Conservation (phyloP, 2,329 filamentous ascomycete genomes). For the Phaeosphaeriaceae sp. region DNA sequence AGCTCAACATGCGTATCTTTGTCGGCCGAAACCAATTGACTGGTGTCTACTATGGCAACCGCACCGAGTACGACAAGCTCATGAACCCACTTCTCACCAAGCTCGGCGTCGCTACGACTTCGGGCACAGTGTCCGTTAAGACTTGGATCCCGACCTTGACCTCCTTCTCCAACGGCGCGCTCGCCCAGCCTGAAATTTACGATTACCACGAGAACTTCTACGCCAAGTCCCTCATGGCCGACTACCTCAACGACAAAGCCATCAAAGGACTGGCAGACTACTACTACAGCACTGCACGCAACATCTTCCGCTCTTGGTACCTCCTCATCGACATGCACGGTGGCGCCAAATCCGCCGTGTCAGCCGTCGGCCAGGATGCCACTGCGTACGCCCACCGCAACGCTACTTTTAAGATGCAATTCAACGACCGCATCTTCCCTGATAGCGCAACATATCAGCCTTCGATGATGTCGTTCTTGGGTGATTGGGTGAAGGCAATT, state of each 20-base stretch:
- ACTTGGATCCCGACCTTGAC: constrained; percentile 32
- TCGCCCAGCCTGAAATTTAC: constrained; percentile 28
- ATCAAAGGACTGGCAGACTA: constrained; percentile 29
- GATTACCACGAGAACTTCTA: constrained; percentile 37
- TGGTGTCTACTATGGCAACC: constrained; percentile 36
- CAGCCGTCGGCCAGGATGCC: constrained; percentile 11
- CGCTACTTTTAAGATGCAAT: constrained; percentile 37
- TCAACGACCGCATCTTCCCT: constrained; percentile 25
- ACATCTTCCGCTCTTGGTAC: constrained; percentile 27
- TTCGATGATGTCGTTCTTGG: constrained; percentile 45
- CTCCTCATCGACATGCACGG: constrained; percentile 38
- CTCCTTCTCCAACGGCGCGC: constrained; percentile 24
- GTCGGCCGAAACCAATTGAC: constrained; percentile 24
- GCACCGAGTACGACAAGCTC: constrained; percentile 27
- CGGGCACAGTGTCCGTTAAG: constrained; percentile 6
- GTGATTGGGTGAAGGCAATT: constrained; percentile 48
- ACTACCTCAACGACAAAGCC: constrained; percentile 21
- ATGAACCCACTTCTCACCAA: constrained; percentile 32
- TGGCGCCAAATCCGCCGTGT: constrained; percentile 21
- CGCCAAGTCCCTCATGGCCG: constrained; percentile 36
- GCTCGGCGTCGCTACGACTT: constrained; percentile 16
- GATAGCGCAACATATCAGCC: constrained; percentile 35
- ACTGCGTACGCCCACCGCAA: constrained; percentile 37
- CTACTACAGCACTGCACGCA: constrained; percentile 28
- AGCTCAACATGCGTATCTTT: constrained; percentile 38